Base-by-base conservation (phyloP, 2,329 filamentous ascomycete genomes). In the Gaeumannomyces tritici region DNA sequence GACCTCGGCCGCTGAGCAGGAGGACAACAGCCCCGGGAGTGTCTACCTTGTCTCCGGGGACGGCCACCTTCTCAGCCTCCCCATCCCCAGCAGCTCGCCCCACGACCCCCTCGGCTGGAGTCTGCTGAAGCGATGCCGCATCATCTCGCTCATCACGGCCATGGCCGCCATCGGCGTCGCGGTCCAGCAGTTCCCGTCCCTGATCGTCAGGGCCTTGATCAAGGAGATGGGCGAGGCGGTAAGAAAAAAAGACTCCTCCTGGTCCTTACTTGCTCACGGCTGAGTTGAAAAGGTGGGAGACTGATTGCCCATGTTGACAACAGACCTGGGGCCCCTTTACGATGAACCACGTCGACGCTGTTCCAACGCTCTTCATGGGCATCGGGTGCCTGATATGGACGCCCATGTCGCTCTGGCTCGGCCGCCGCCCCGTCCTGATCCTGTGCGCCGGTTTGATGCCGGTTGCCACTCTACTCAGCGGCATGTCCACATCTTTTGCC, bases 361-460 rank as follows among this genome's bases (percentile, higher is more conserved):
- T 66, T 28, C 72, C 73, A 2, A 71, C 70, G 0, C 60, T 76
- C 4, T 72, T 69, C 61, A 71, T 73, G 67, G 73, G 72, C 7
- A 61, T 75, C 6, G 74, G 74, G 1, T 70, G 70, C 31, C 67
- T 76, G 24, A 55, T 75, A 6, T 77, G 73, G 72, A 71, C 76
- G 7, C 74, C 73, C 3, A 57, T 76, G 4, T 72, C 73, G 4
- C 65, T 75, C 11, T 73, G 72, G 0, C 62, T 77, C 54, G 75
- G 75, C 3, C 69, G 75, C 27, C 69, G 75, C 12, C 75, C 74
- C 0, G 71, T 73, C 0, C 70, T 76, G 15, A 62, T 77, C 5
- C 60, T 73, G 1, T 72, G 69, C 24, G 64, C 72, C 0, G 13
- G 69, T 1, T 55, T 74, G 27, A 67, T 71, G 28, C 62, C 72